These are phyloP conservation scores for Plasmodium vivax DNA, from an alignment of 169 alveolate species.

Conservation along the genomic window DNA sequence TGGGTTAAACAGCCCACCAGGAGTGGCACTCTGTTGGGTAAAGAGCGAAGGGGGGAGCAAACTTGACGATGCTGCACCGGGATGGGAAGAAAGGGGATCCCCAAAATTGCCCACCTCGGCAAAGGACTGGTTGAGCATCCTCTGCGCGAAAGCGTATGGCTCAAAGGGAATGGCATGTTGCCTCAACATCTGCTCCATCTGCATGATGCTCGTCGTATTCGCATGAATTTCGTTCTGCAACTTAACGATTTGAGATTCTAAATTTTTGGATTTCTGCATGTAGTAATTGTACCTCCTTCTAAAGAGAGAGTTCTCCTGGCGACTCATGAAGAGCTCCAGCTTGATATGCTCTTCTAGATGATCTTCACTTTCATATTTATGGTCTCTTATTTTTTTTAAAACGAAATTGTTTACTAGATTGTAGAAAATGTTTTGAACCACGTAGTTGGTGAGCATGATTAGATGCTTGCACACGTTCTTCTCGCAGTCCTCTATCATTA, in stretches of 20 bases:
- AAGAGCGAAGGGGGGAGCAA: neutral
- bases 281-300: conserved; percentile 72
- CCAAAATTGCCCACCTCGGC: neutral
- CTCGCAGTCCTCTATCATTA: conserved; percentile 38
- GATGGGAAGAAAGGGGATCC: neutral
- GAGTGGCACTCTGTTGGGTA: neutral
- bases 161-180: conserved; percentile 42
- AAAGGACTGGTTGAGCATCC: conserved; percentile 33
- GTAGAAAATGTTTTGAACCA: conserved; percentile 63
- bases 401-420: conserved; percentile 63
- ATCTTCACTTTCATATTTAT: conserved; percentile 69
- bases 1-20: neutral
- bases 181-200: conserved; percentile 23
- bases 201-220: conserved; percentile 4
- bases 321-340: conserved; percentile 45
- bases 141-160: conserved; percentile 49
- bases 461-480: conserved; percentile 71
- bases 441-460: conserved; percentile 54
- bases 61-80: neutral
- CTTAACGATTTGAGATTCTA: conserved; percentile 21
- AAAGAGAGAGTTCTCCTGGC: conserved; percentile 45
- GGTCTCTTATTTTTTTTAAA: conserved; percentile 59
- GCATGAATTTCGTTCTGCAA: conserved; percentile 40
- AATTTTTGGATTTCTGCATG: conserved; percentile 23
- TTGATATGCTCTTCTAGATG: conserved; percentile 39